These are phyloP conservation scores for Fraxinus dipetala DNA, from an alignment of 305 asterid species.

Conservation along the genomic window DNA sequence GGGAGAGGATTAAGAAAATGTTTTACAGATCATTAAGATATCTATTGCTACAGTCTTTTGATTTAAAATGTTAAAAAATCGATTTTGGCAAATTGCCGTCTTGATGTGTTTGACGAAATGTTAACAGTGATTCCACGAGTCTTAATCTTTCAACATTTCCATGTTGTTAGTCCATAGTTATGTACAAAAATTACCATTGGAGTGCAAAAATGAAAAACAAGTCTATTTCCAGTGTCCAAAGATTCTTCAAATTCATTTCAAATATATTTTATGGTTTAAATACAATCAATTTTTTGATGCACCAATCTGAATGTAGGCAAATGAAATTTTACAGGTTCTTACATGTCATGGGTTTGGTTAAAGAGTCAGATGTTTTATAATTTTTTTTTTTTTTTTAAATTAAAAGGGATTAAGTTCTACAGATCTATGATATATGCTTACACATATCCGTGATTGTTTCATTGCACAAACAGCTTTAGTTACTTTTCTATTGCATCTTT, in stretches of 20 bases:
- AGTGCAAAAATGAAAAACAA: background rate
- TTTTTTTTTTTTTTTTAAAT: background rate
- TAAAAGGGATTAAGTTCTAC: background rate
- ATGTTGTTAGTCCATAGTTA: background rate
- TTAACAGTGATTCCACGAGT: background rate
- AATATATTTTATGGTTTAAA: background rate
- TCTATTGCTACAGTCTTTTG: background rate
- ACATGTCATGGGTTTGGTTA: background rate
- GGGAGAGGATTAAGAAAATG: background rate
- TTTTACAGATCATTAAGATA: background rate
- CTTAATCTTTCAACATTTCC: constrained; percentile 1
- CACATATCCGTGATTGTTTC: background rate
- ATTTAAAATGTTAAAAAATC: background rate
- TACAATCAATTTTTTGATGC: background rate
- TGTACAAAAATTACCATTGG: background rate
- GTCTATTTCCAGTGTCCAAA: background rate
- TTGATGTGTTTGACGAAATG: background rate
- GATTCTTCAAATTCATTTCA: background rate
- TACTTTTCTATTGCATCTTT: background rate
- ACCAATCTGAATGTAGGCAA: background rate
- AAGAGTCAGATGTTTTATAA: background rate
- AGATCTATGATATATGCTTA: background rate
- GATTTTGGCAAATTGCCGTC: background rate
- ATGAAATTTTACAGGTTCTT: background rate
- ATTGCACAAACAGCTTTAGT: background rate